Conservation (phyloP, 495 filamentous ascomycete genomes). For the Aspergillus haitiensis region DNA sequence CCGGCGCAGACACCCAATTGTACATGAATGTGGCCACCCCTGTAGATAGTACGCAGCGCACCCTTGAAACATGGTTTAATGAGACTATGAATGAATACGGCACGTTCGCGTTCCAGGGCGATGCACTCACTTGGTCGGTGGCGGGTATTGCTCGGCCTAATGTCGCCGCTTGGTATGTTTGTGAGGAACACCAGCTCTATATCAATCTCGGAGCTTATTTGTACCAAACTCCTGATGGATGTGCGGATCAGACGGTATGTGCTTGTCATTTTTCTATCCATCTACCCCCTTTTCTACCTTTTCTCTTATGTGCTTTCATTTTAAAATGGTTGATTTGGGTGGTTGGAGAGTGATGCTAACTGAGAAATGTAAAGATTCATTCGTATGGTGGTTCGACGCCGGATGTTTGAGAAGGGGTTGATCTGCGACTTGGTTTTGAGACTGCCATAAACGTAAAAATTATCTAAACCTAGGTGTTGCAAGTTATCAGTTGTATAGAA, state of each 20-base stretch:
- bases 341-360: not conserved
- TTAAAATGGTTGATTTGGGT: not conserved
- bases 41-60: conserved; percentile 13
- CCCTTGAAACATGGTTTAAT: conserved; percentile 18
- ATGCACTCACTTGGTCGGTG: conserved; percentile 17
- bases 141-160: conserved; percentile 16
- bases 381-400: conserved; percentile 3
- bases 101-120: conserved; percentile 16
- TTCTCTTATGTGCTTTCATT: not conserved
- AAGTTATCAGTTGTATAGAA: no score
- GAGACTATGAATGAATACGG: conserved; percentile 17
- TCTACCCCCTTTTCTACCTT: not conserved
- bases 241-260: conserved; percentile 19
- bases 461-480: no score
- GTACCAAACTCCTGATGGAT: conserved; percentile 17
- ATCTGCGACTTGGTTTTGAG: no score
- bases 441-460: no score
- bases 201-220: conserved; percentile 17
- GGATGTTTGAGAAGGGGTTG: not conserved
- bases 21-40: conserved; percentile 19
- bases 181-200: conserved; percentile 15
- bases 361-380: conserved; percentile 1
- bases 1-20: conserved; percentile 9
- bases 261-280: not conserved
- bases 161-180: conserved; percentile 19